Base-by-base conservation (phyloP, 176 grass and related monocot genomes). In the Eleusine coracana region DNA sequence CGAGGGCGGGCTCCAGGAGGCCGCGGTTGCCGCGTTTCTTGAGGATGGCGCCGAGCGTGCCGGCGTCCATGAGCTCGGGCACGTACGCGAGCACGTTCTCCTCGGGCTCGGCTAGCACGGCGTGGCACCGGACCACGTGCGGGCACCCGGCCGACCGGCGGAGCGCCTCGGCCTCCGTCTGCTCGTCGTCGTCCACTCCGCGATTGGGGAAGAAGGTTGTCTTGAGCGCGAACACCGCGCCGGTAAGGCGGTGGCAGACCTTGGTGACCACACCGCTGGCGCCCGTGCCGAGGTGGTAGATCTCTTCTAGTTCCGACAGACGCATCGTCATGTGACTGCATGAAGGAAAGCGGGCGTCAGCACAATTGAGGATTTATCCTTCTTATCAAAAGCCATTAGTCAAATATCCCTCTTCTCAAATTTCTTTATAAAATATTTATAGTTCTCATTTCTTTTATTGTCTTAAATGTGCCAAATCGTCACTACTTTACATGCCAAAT, bases 61-160 rank as follows among this genome's bases (percentile, higher is more conserved):
- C 86, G 68, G 67, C 83, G 78, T 92, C 86, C 90, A 88, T 92
- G 59, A 86, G 68, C 89, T 91, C 82, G 49, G 88, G 86, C 23
- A 85, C 72, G 36, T 82, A 68, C 10, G 82, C 77, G 25, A 38
- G 49, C 18, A 17, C 18, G 9, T 58, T 77, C 6, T 17, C 72
- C n/a, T 6, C 66, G 4, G 28, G 15, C 42, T 44, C 8, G 62
- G 44, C 7, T 71, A 84, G 39, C 12, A 84, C 66, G 10, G 76
- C 80, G 71, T 91, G 85, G 81, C 75, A 87, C 25, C 89, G 44
- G 18, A 91, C 85, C 55, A 91, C 37, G 38, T 70, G 41, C 6
- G 88, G 88, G 39, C 74, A 90, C 12, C 70, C 31, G 11, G 51
- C 73, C 1, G 2, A 66, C 16, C 79, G 88, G n/a, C 50, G 80